Evolutionary conservation across 2,329 filamentous ascomycete genomes (phyloP), one percentile per base, ranked within the genome.

Genomic region (Alternaria hordeiaustralica): DNA sequence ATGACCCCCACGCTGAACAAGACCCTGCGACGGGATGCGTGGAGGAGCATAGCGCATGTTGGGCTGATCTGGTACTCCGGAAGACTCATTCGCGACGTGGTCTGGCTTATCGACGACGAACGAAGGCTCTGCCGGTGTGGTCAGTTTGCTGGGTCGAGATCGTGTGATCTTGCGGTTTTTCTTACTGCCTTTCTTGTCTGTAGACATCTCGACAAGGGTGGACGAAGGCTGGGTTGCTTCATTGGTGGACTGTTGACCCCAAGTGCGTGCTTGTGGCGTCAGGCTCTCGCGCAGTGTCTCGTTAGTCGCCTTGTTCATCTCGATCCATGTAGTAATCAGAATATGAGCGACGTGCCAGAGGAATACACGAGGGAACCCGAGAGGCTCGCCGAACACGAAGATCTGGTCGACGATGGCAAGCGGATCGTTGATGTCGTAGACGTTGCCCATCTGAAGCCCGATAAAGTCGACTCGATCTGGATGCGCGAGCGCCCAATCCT

Each of bases 321-420:
- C 57, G 15, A 58, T 45, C 66, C 75, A 71, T 20, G 55, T 44
- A 12, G 44, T 55, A n/a, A 74, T 69, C 64, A 79, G 69, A 20
- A 71, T 62, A 41, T 74, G 64, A 41, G 66, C 55, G 21, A 69
- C 71, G 25, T 78, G 72, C 68, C 72, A 79, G 9, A 80, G 69
- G 33, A 79, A 79, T 2, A 58, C 43, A 1, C 66, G 71, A 33
- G 77, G 76, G 47, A 59, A 75, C 2, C 47, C n/a, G 0, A 59
- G 51, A 6, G 46, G 65, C 61, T 79, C 76, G 11, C 70, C 69
- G 10, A 73, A 53, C 36, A 65, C 58, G 47, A 79, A 80, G 21
- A 79, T 63, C 55, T 74, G 68, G 50, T 78, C 67, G 53, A 79
- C 70, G 20, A 76, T 61, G 7, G 60, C 66, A 7, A 74, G 54